Percentiles rank a stretch among this genome's conserved stretches.
phyloP scores from a whole-genome alignment of 1,284 basidiomycete genomes.

The Salmacisia buchloeana region DNA sequence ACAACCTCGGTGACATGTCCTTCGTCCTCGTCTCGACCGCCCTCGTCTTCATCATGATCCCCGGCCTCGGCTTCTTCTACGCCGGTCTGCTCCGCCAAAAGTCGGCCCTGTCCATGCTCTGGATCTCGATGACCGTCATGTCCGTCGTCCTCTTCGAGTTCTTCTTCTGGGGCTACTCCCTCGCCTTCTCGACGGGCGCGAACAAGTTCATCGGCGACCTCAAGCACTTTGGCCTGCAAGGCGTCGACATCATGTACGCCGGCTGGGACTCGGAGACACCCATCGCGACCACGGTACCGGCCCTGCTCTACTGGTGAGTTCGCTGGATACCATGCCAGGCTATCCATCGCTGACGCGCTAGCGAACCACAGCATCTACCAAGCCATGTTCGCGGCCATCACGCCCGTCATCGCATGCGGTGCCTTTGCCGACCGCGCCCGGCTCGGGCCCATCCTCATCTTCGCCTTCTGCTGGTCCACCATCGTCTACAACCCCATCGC shows the following conservation, averaged over 20 bases:
- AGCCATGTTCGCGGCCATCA: slow-evolving; percentile 73
- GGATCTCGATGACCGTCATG: slow-evolving; percentile 70
- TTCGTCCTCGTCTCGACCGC: slow-evolving; percentile 54
- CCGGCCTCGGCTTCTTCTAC: slow-evolving; percentile 68
- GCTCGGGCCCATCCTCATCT: slow-evolving; percentile 74
- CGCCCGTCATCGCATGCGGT: slow-evolving; percentile 68
- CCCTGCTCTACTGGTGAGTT: slow-evolving; percentile 22
- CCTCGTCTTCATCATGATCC: slow-evolving; percentile 83
- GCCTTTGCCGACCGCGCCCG: slow-evolving; percentile 86
- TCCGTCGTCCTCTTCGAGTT: slow-evolving; percentile 68
- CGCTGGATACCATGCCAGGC: no score
- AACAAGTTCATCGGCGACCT: slow-evolving; percentile 56
- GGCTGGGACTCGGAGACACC: slow-evolving; percentile 1
- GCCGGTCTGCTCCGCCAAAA: slow-evolving; percentile 75
- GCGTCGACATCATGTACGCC: slow-evolving; percentile 71
- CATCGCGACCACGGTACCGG: not conserved
- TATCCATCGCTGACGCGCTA: not conserved
- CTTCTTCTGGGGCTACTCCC: slow-evolving; percentile 51
- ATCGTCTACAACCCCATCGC: slow-evolving; percentile 65
- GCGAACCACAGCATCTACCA: slow-evolving; percentile 63
- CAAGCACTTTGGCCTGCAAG: slow-evolving; percentile 73
- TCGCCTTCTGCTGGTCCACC: slow-evolving; percentile 80
- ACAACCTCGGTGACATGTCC: slow-evolving; percentile 58
- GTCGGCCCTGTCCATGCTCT: slow-evolving; percentile 89
- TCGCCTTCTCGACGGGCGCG: slow-evolving; percentile 53